A percentile compares a stretch with the other conserved stretches of the same genome.
Evolutionary conservation across 148 eudicot species (phyloP).

Genomic region (Talinum fruticosum): DNA sequence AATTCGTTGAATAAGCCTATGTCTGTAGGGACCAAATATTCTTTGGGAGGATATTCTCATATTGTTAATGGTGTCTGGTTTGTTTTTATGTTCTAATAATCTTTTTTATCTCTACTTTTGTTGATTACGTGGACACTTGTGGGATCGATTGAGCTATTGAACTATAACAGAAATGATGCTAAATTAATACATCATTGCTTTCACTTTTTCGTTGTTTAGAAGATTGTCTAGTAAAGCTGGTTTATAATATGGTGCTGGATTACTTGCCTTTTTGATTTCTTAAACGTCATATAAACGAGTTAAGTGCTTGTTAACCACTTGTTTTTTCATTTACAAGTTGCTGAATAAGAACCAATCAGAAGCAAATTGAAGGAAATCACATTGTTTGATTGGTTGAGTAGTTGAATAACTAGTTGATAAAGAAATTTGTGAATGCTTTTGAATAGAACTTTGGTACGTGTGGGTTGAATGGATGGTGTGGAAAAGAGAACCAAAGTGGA

Average conservation of each 20-base stretch:
- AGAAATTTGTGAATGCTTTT: slow-evolving; percentile 2
- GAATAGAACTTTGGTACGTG: slow-evolving; percentile 10
- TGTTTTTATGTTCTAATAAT: not conserved
- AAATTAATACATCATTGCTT: not conserved
- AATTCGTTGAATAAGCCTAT: slow-evolving; percentile 1
- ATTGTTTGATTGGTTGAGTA: not conserved
- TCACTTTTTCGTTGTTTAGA: not conserved
- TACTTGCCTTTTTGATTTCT: not conserved
- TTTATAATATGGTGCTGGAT: not conserved
- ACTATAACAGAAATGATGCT: not conserved
- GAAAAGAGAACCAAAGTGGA: slow-evolving; percentile 27
- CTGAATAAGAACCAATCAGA: not conserved
- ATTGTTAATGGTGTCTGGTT: not conserved
- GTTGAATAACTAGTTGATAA: slow-evolving; percentile 2
- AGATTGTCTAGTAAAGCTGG: not conserved
- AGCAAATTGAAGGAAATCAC: not conserved
- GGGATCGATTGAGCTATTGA: not conserved
- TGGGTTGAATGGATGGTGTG: slow-evolving; percentile 26
- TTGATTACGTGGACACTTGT: not conserved
- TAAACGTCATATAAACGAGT: not conserved
- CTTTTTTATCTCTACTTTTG: not conserved
- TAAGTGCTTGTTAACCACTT: not conserved
- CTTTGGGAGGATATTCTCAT: slow-evolving; percentile 16
- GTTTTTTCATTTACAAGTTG: not conserved
- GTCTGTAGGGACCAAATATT: not conserved